phyloP scores from a whole-genome alignment of 2,329 filamentous ascomycete species.

The Neopestalotiopsis rosae region DNA sequence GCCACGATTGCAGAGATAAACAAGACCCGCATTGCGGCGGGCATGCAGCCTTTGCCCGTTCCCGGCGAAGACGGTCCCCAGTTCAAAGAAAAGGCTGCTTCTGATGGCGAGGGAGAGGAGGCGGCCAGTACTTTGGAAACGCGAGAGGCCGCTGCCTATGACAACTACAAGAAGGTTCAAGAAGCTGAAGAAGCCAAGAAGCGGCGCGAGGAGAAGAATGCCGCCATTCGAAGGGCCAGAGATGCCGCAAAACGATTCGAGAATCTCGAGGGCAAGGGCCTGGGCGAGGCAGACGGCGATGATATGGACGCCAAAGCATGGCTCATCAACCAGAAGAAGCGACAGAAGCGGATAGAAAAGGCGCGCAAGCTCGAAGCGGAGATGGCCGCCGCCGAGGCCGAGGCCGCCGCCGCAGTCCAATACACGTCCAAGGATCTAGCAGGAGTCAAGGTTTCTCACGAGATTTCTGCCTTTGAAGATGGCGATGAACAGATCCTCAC shows the following conservation, averaged over 20 bases:
- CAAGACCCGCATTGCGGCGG: slow-evolving; percentile 85
- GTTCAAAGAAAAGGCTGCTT: slow-evolving; percentile 43
- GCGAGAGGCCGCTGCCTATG: slow-evolving; percentile 73
- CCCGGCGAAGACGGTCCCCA: slow-evolving; percentile 63
- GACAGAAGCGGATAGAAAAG: slow-evolving; percentile 88
- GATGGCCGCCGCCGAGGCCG: slow-evolving; percentile 75
- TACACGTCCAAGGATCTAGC: slow-evolving; percentile 88
- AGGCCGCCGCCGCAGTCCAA: slow-evolving; percentile 64
- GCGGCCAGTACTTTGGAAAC: slow-evolving; percentile 83
- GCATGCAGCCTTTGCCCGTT: slow-evolving; percentile 87
- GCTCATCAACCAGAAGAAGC: slow-evolving; percentile 89
- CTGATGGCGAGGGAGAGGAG: slow-evolving; percentile 67
- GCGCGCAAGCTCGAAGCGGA: slow-evolving; percentile 76
- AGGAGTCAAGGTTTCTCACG: slow-evolving; percentile 91
- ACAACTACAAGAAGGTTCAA: slow-evolving; percentile 70
- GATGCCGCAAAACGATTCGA: slow-evolving; percentile 80
- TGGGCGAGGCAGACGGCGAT: slow-evolving; percentile 74
- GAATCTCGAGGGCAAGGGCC: slow-evolving; percentile 79
- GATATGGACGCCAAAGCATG: slow-evolving; percentile 83
- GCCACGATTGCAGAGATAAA: slow-evolving; percentile 92
- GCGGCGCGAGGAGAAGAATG: slow-evolving; percentile 79
- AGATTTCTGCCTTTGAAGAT: slow-evolving; percentile 80
- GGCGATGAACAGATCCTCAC: slow-evolving; percentile 89
- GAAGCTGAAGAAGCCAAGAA: slow-evolving; percentile 79
- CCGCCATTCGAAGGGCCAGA: slow-evolving; percentile 84